Conservation (phyloP, 805 yeast genomes). For the Yarrowia sp. region DNA sequence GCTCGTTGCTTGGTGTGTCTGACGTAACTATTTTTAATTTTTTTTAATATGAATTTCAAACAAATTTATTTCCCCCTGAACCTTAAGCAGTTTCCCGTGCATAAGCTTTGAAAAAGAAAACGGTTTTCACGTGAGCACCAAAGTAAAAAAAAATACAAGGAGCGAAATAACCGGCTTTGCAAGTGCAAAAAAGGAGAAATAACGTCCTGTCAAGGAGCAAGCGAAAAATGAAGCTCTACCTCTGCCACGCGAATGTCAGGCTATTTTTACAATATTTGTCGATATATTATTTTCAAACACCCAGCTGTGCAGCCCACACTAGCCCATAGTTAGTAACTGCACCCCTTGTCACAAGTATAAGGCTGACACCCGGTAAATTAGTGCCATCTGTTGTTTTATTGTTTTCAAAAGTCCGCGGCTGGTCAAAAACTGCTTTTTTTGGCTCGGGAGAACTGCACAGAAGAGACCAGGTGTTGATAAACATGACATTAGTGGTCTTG, state of each 20-base stretch:
- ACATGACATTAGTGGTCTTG: too few relatives aligned
- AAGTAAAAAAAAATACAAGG: not conserved
- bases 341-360: conserved; percentile 1
- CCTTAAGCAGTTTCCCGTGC: not conserved
- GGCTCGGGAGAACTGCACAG: too few relatives aligned
- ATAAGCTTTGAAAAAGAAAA: not conserved
- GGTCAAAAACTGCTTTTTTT: too few relatives aligned
- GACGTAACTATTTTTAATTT: not conserved
- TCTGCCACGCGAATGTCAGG: too few relatives aligned
- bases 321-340: not conserved
- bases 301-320: not conserved
- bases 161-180: too few relatives aligned
- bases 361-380: not conserved
- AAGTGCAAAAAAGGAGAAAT: too few relatives aligned
- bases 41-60: not conserved
- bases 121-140: not conserved
- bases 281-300: not conserved
- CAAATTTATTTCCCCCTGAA: too few relatives aligned
- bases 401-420: not conserved
- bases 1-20: too few relatives aligned
- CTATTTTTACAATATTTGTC: not conserved
- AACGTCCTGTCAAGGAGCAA: too few relatives aligned
- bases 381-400: not conserved
- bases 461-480: too few relatives aligned
- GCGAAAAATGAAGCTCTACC: too few relatives aligned